phyloP scores from a whole-genome alignment of 176 grass and related monocot genomes.

The Tillandsia leiboldiana region DNA sequence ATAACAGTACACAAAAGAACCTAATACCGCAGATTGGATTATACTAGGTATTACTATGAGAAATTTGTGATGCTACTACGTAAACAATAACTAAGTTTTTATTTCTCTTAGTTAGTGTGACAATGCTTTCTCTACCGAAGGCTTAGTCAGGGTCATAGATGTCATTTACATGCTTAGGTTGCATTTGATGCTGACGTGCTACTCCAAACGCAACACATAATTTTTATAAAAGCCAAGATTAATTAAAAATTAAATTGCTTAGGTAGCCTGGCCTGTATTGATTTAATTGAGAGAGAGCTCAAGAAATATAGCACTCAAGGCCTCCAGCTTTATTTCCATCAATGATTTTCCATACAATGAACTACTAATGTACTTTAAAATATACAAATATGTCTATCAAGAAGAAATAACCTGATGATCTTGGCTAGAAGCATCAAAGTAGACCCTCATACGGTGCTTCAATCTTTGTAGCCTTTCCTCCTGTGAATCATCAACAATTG shows the following conservation, averaged over 20 bases:
- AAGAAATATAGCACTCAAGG: background rate
- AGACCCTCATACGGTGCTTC: constrained; percentile 78
- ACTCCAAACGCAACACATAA: no score
- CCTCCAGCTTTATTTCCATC: background rate
- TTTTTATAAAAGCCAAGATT: no score
- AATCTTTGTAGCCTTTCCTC: constrained; percentile 84
- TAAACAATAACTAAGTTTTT: no score
- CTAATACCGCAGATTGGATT: background rate
- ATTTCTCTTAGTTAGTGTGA: no score
- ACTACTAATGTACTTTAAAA: background rate
- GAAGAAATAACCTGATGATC: constrained; percentile 65
- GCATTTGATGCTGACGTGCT: no score
- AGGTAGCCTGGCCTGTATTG: background rate
- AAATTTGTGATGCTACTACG: background rate
- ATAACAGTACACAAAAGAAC: background rate
- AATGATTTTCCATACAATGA: background rate
- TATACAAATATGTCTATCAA: background rate
- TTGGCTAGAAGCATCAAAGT: constrained; percentile 77
- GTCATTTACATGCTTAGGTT: no score
- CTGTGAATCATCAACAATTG: constrained; percentile 35
- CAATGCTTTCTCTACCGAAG: no score
- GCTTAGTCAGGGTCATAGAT: no score
- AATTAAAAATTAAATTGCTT: background rate
- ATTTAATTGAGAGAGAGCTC: background rate
- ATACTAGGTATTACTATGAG: background rate